Conservation (phyloP, 2,329 filamentous ascomycete genomes). For the Alternaria sp. region DNA sequence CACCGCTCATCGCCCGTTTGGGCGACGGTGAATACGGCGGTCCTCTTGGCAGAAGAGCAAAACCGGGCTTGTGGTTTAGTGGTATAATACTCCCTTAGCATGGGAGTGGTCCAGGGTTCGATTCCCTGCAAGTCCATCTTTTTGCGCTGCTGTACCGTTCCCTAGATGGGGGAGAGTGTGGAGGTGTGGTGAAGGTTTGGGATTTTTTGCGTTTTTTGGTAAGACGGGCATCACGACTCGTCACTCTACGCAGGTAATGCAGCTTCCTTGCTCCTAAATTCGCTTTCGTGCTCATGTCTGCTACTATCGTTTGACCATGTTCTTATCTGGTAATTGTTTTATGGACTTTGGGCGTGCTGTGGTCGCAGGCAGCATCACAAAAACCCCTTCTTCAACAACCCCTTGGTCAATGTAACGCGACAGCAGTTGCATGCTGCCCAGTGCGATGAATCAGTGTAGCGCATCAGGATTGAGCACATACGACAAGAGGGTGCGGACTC, state of each 20-base stretch:
- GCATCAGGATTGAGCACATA: background rate
- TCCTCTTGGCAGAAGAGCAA: background rate
- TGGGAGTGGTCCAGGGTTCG: slow-evolving; percentile 21
- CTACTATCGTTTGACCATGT: background rate
- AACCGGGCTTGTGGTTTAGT: slow-evolving; percentile 28
- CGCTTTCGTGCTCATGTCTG: background rate
- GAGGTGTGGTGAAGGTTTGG: background rate
- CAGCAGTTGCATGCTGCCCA: background rate
- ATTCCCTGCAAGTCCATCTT: slow-evolving; percentile 14
- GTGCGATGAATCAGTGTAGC: background rate
- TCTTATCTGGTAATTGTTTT: background rate
- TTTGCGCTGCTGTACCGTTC: background rate
- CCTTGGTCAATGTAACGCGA: background rate
- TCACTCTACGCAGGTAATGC: background rate
- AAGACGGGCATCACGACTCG: background rate
- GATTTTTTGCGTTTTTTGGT: background rate
- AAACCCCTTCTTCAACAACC: too few species aligned
- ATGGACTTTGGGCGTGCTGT: too few species aligned
- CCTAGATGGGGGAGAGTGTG: too few species aligned
- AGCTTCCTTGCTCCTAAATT: background rate
- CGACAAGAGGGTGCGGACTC: background rate
- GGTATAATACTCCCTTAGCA: slow-evolving; percentile 31
- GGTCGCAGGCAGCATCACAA: too few species aligned
- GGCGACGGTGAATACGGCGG: background rate
- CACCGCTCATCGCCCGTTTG: background rate